phyloP scores from a whole-genome alignment of 2,329 filamentous ascomycete genomes.

The Nemania sp. region DNA sequence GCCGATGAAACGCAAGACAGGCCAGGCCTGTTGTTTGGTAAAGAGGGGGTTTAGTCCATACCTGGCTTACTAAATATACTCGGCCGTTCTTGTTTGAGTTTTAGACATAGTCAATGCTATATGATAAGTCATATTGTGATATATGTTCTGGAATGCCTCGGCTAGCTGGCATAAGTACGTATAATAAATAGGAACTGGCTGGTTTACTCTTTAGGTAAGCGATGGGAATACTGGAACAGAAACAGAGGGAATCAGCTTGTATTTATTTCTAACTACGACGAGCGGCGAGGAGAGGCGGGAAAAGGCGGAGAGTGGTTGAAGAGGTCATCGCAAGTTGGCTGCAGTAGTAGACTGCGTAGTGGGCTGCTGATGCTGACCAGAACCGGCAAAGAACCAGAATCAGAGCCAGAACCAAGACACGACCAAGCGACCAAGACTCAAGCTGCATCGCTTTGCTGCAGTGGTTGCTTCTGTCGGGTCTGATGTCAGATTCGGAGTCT shows the following conservation, averaged over 20 bases:
- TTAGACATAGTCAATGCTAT: background rate
- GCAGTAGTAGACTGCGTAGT: background rate
- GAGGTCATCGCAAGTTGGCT: background rate
- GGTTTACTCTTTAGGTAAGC: background rate
- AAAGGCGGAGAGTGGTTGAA: background rate
- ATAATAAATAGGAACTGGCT: background rate
- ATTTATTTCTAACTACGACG: constrained; percentile 4
- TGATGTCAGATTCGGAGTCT: constrained; percentile 27
- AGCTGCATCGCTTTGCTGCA: background rate
- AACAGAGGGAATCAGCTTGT: background rate
- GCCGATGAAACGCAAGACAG: constrained; percentile 1
- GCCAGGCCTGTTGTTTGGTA: background rate
- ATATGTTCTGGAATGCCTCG: background rate
- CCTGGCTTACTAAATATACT: constrained; percentile 10
- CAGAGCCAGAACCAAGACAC: no score
- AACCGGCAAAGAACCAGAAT: background rate
- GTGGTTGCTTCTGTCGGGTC: constrained; percentile 7
- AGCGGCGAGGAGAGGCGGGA: background rate
- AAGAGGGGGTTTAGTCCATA: background rate
- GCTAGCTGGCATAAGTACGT: background rate
- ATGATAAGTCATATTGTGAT: background rate
- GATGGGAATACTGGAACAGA: background rate
- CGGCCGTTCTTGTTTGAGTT: background rate
- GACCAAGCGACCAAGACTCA: background rate
- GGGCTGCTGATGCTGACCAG: constrained; percentile 1